Conservation (phyloP, 257 asterid genomes). For the Solanum chiquidenum region DNA sequence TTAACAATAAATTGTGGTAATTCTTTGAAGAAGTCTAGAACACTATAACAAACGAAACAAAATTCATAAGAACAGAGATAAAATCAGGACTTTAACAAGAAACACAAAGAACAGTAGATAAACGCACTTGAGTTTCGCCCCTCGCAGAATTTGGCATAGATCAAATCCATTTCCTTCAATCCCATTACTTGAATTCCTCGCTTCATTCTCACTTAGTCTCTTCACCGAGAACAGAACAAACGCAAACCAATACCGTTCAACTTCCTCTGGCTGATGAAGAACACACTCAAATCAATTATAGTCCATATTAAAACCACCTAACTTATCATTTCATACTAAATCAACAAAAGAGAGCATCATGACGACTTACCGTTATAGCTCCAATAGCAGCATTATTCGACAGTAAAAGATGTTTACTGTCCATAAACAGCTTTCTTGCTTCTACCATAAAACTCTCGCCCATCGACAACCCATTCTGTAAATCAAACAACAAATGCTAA, state of each 20-base stretch:
- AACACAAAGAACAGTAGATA: not conserved
- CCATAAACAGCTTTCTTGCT: conserved; percentile 54
- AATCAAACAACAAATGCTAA: not conserved
- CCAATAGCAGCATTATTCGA: conserved; percentile 55
- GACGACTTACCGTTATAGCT: conserved; percentile 45
- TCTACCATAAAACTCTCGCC: conserved; percentile 33
- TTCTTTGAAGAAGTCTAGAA: conserved; percentile 76
- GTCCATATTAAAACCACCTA: not conserved
- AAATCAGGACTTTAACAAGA: not conserved
- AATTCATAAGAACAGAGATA: not conserved
- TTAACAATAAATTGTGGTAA: conserved; percentile 68
- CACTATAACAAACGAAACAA: conserved; percentile 29
- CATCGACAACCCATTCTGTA: conserved; percentile 51
- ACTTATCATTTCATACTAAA: not conserved
- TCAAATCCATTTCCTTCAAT: conserved; percentile 38
- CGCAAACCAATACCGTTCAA: conserved; percentile 85
- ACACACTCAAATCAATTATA: not conserved
- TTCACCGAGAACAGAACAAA: conserved; percentile 59
- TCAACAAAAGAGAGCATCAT: not conserved
- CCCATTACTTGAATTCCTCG: conserved; percentile 13
- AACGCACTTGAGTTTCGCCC: conserved; percentile 67
- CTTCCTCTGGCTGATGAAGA: conserved; percentile 61
- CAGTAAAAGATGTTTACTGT: conserved; percentile 49
- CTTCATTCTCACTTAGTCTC: conserved; percentile 35
- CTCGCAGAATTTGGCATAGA: conserved; percentile 62